phyloP scores from a whole-genome alignment of 768 basidiomycete genomes.

The Russula earlei region DNA sequence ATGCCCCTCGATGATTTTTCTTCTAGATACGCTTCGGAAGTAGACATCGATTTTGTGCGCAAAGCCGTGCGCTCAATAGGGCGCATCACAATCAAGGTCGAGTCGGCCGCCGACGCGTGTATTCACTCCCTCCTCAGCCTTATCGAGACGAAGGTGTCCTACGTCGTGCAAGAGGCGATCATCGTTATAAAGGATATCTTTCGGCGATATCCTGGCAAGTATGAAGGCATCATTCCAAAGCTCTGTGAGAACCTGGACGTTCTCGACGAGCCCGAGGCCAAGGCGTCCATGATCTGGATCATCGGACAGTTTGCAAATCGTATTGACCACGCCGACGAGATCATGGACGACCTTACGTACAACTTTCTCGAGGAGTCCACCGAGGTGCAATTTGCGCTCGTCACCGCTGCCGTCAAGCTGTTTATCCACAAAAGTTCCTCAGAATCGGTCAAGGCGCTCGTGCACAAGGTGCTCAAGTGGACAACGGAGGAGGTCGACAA shows the following conservation, averaged over 20 bases:
- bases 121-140: constrained; percentile 79
- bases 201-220: constrained; percentile 91
- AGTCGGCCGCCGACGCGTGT: constrained; percentile 79
- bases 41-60: constrained; percentile 95
- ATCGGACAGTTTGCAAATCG: constrained; percentile 91
- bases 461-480: constrained; percentile 94
- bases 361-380: background rate
- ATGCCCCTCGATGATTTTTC: background rate
- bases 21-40: constrained; percentile 89
- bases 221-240: constrained; percentile 91
- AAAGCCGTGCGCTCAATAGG: constrained; percentile 98
- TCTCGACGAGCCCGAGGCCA: constrained; percentile 92
- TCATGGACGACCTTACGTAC: constrained; percentile 62
- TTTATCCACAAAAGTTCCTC: constrained; percentile 85
- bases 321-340: constrained; percentile 92
- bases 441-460: constrained; percentile 77
- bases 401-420: constrained; percentile 92
- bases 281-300: constrained; percentile 97
- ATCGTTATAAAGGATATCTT: constrained; percentile 99
- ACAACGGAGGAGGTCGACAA: constrained; percentile 97
- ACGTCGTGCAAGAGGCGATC: constrained; percentile 81
- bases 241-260: constrained; percentile 88
- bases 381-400: constrained; percentile 89
- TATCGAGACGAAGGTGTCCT: constrained; percentile 87
- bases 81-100: constrained; percentile 94